Base-by-base conservation (phyloP, 208 protist species). In the Trypanosoma avium region DNA sequence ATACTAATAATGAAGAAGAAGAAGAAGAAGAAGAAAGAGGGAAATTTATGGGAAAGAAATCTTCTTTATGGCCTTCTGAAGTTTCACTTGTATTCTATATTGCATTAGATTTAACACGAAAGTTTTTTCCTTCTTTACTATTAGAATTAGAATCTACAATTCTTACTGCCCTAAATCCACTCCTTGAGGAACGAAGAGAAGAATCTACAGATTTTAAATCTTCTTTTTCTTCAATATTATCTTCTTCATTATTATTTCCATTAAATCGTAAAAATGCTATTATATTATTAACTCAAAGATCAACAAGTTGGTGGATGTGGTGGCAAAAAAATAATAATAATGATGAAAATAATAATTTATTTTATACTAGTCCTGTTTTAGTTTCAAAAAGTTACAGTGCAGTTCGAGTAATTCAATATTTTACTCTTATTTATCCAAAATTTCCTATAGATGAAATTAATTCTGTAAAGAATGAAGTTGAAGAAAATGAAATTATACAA, bases 111-210 rank as follows among this genome's bases (percentile, higher is more conserved):
- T 24, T 73, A 13, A 53, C 67, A 53, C 40, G 46, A 30, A 19
- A 22, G 19, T 46, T 73, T 8, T 67, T 73, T 35, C 67, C 67
- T 22, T 55, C 59, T 10, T 22, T 73, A 4, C 27, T 62, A 27
- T 6, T 15, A 48, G 47, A 22, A 27, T 17, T 73, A 26, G 67
- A 73, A 54, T 54, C 59, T 22, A 55, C 60, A n/a, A 55, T 73
- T 22, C 53, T 73, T 13, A 13, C 36, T 36, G 67, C 67, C 12
- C 26, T 73, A 22, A 50, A 73, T 30, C 67, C 67, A 50, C 59
- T 73, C 42, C 52, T 73, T 24, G 59, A 61, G n/a, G 43, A 32
- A 50, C 47, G 45, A 22, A 15, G n/a, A 35, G 12, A 55, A 22
- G 17, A 57, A 10, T 53, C 56, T 12, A 30, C 40, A 21, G 3